Base-by-base conservation (phyloP, 2,329 filamentous ascomycete species). In the Aureobasidium uvarum region DNA sequence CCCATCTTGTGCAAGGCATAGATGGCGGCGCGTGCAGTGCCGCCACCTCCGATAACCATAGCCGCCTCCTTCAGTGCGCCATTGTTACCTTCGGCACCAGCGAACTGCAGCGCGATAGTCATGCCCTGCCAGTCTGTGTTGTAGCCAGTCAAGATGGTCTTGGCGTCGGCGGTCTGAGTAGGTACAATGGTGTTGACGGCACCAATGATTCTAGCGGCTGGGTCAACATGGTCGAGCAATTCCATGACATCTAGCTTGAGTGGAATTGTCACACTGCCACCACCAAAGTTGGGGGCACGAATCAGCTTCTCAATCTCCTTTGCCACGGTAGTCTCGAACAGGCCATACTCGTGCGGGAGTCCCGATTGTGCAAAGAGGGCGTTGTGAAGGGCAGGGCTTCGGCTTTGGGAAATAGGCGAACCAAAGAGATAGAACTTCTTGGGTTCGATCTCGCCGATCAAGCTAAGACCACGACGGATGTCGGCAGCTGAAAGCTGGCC, bases 101-200 rank as follows among this genome's bases (percentile, higher is more conserved):
- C 87, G 48, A 85, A 85, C 66, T 84, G 86, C 23, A 99, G 84
- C 3, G 91, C 88, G 70, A 89, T 86, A 2, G 90, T 86, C 87
- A 99, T 99, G 68, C 95, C 95, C 72, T 87, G 85, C 89, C 92
- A 99, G 79, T 99, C 95, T 14, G 95, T 99, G 77, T 99, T 99
- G 75, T 93, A 90, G 50, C 95, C 95, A 18, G 90, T 76, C 3
- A 98, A 85, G 33, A 71, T 67, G 4, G 69, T 80, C 70, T 70
- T 77, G 70, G 56, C 77, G 3, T 76, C 79, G 8, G 70, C 72
- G 8, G 78, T 74, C 31, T 74, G 73, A 16, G 70, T 70, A 0
- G 90, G 88, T 33, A 96, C 86, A 72, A 99, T 89, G 20, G 95
- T 99, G 79, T 99, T 99, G 69, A 98, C 89, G 3, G 95, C 95